Evolutionary conservation across 768 basidiomycete genomes (phyloP), one percentile per base, ranked within the genome.

Genomic region (Royoungia palumana): DNA sequence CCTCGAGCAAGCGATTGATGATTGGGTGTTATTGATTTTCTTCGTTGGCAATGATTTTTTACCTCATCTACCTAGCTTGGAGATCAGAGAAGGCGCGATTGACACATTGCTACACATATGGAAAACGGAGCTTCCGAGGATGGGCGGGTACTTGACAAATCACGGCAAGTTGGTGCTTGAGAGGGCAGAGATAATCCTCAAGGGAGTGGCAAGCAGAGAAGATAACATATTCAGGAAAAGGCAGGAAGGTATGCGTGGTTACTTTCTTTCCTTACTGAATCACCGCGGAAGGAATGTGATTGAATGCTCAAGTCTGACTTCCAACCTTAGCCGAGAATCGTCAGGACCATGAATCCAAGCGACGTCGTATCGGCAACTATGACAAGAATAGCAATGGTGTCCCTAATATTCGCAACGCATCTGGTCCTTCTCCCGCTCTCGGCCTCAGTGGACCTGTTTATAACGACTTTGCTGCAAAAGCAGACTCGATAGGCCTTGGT

Each of bases 11-110:
- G 94, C 96, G 32, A 89, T 99, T 70, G 96, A 99, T 79, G 96
- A 99, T 70, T 99, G 96, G 96, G 92, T 99, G 59, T 83, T 99
- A 64, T 82, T 99, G 63, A 98, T 98, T 59, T 99, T 99, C 83
- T 97, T 99, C 71, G 96, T 99, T 67, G 96, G 96, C 59, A 99
- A 99, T 75, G 97, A 76, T 94, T 99, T 80, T 45, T 79, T 99
- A 60, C 96, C 96, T 19, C 96, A 99, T 74, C 78, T 99, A 49
- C 96, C 96, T 21, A 92, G 89, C 50, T 82, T 99, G 77, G 96
- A 99, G 76, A 99, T 99, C 66, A 83, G 96, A 61, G 95, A 99
- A 75, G 96, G 96, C 54, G 96, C 95, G 25, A 97, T 99, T 75
- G 96, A 98, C 75, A 96, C 89, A 49, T 74, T 99, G 53, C 72